phyloP scores from a whole-genome alignment of 139 green algal species.

The Penium margaritaceum region DNA sequence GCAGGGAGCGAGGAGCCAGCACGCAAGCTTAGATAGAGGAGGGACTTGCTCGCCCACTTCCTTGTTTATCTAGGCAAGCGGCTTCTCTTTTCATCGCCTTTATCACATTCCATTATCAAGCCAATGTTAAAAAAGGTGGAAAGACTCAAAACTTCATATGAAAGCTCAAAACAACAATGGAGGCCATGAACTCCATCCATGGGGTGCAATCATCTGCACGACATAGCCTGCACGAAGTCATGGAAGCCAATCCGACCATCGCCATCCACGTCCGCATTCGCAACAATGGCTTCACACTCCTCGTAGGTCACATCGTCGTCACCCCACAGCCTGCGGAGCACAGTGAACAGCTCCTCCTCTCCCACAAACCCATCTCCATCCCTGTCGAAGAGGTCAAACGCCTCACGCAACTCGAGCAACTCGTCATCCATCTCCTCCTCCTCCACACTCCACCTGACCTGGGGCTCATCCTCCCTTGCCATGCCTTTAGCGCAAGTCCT shows the following conservation, averaged over 20 bases:
- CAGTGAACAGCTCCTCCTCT: conserved; percentile 23
- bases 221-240: background rate
- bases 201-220: conserved; percentile 3
- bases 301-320: background rate
- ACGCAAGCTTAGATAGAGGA: conserved; percentile 49
- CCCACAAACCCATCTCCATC: conserved; percentile 23
- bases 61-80: too few relatives aligned
- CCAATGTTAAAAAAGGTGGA: background rate
- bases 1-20: too few relatives aligned
- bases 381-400: conserved; percentile 39
- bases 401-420: conserved; percentile 24
- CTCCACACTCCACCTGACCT: too few relatives aligned
- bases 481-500: too few relatives aligned
- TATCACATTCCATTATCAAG: conserved; percentile 13
- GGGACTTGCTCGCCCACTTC: conserved; percentile 53
- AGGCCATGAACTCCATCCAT: conserved; percentile 26
- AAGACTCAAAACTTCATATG: conserved; percentile 12
- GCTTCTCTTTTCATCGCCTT: conserved; percentile 55
- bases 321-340: conserved; percentile 2
- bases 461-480: too few relatives aligned
- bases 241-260: conserved; percentile 1
- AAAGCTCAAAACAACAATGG: conserved; percentile 13
- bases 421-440: conserved; percentile 14
- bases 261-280: background rate
- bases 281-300: background rate